These are phyloP conservation scores for Discostella stelligera DNA, from an alignment of 352 stramenopile species.

Conservation along the genomic window DNA sequence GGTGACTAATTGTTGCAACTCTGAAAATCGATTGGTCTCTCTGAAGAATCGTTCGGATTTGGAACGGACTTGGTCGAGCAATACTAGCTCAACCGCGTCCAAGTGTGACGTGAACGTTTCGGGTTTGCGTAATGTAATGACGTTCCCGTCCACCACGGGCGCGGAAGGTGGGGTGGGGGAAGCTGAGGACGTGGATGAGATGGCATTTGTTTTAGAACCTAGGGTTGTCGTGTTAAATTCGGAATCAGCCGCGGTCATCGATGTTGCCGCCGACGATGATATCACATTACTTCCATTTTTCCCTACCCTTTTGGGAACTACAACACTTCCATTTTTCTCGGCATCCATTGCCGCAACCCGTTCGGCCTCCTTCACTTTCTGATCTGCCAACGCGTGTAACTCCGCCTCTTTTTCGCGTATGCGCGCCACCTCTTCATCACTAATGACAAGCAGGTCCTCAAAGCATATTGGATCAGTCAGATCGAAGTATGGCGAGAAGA, in stretches of 20 bases:
- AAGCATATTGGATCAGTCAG: constrained; percentile 74
- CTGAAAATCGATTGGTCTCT: constrained; percentile 75
- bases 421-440: constrained; percentile 46
- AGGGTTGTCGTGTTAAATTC: neutral
- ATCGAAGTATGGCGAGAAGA: constrained; percentile 72
- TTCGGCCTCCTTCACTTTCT: constrained; percentile 39
- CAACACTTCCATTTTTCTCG: constrained; percentile 18
- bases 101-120: constrained; percentile 65
- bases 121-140: constrained; percentile 52
- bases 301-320: neutral
- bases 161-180: neutral
- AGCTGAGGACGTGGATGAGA: constrained; percentile 14
- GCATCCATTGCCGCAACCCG: constrained; percentile 29
- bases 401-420: constrained; percentile 43
- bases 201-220: neutral
- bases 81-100: constrained; percentile 70
- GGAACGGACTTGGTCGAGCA: constrained; percentile 74
- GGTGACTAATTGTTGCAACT: constrained; percentile 66
- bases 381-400: constrained; percentile 37
- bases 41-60: constrained; percentile 76
- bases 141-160: constrained; percentile 17
- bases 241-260: neutral
- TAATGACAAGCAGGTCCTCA: constrained; percentile 57
- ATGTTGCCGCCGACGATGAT: constrained; percentile 15
- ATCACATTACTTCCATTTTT: neutral